Percentiles rank a stretch among this genome's conserved stretches.
phyloP scores from a whole-genome alignment of 1,284 basidiomycete species.

The Anthracocystis walkeri region DNA sequence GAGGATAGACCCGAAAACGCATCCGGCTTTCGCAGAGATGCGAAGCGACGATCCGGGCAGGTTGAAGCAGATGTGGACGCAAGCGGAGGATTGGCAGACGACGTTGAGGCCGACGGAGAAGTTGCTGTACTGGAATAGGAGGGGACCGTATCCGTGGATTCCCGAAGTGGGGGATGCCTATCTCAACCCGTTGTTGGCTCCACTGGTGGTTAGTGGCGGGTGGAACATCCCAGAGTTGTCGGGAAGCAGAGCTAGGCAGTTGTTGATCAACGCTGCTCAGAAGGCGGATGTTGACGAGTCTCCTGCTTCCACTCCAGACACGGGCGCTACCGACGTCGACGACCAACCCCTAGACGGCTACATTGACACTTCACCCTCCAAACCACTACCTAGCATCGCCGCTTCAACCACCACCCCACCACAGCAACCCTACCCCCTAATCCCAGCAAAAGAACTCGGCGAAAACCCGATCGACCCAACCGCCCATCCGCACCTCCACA shows the following conservation, averaged over 20 bases:
- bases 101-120: constrained; percentile 38
- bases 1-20: constrained; percentile 15
- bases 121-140: constrained; percentile 24
- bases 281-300: neutral
- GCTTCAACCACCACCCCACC: neutral
- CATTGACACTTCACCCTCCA: neutral
- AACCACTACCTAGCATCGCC: neutral
- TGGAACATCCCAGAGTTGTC: constrained; percentile 33
- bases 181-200: constrained; percentile 22
- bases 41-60: constrained; percentile 7
- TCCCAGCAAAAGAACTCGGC: constrained; percentile 34
- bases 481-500: constrained; percentile 24
- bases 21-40: constrained; percentile 35
- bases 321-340: constrained; percentile 10
- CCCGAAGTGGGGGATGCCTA: constrained; percentile 6
- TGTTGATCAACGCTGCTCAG: constrained; percentile 7
- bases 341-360: constrained; percentile 19
- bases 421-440: constrained; percentile 8
- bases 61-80: constrained; percentile 36
- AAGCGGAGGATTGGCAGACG: constrained; percentile 30
- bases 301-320: no score
- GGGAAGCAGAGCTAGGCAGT: neutral
- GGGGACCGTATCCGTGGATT: constrained; percentile 36
- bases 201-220: constrained; percentile 16
- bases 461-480: constrained; percentile 38